Evolutionary conservation across 1,139 yeast species (phyloP), one percentile per base, ranked within the genome.

Genomic region (Lodderomyces pseudojiufengensis): DNA sequence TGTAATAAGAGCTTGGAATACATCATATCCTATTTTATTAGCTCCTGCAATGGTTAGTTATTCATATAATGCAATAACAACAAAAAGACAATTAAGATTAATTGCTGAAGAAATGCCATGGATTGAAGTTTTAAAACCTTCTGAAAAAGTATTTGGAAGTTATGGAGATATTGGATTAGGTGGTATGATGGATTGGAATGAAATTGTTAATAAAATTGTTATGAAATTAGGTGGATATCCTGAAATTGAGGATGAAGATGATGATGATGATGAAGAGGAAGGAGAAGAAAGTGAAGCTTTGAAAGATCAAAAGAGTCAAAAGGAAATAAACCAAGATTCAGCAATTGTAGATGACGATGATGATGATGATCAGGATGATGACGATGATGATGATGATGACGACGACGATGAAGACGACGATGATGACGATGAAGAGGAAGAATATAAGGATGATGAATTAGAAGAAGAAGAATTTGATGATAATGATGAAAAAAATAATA

Each of bases 101-200:
- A 78, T 90, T 41, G 75, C 78, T 37, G 95, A 86, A 47, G 94
- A 85, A 48, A 86, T 87, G 88, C 86, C 87, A 32, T 87, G 95
- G 90, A 83, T 88, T 40, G 95, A 86, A 50, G 73, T 88, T 16
- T 65, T 90, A 49, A 84, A 82, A 55, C 97, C 97, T 0, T 88
- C 86, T 3, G 97, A 90, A 55, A 90, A 90, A 56, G 95, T 90
- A 7, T 84, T 85, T 41, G 95, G 95, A 21, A 79, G 88, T 37
- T 87, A 86, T 59, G 97, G 97, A 41, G 97, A 88, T 52, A 88
- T 90, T 43, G 97, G 96, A 24, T 85, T 84, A 90, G 92, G 94
- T 27, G 94, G 94, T 38, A 84, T 84, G 94, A 79, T 83, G 81
- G 92, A 84, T 52, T 81, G 84, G 76, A 85, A 86, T 59, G 96